These are phyloP conservation scores for Phytophthora pinifolia DNA, from an alignment of 352 stramenopile genomes.

Conservation along the genomic window DNA sequence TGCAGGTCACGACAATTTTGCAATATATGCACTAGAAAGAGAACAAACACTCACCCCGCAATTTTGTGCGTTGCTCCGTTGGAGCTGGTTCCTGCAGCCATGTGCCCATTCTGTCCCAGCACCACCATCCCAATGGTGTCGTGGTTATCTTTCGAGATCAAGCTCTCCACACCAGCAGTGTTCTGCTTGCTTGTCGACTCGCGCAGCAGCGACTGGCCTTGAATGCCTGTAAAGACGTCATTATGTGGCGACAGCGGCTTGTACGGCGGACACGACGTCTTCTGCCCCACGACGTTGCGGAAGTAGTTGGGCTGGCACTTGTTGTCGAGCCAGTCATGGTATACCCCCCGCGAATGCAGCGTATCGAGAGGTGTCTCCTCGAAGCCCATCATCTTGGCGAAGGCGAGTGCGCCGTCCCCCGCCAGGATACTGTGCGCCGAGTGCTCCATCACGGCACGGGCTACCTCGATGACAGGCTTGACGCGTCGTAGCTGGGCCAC, in stretches of 20 bases:
- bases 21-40: slow-evolving; percentile 2
- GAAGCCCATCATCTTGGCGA: slow-evolving; percentile 92
- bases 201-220: slow-evolving; percentile 24
- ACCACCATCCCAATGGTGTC: slow-evolving; percentile 92
- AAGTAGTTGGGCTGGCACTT: slow-evolving; percentile 92
- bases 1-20: not conserved
- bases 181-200: slow-evolving; percentile 18
- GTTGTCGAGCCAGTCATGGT: slow-evolving; percentile 54
- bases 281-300: slow-evolving; percentile 67
- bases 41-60: slow-evolving; percentile 45
- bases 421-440: slow-evolving; percentile 87
- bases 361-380: slow-evolving; percentile 73
- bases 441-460: slow-evolving; percentile 87
- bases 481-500: slow-evolving; percentile 80
- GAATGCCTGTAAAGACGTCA: slow-evolving; percentile 24
- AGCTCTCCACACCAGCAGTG: slow-evolving; percentile 16
- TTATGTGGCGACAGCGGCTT: slow-evolving; percentile 31
- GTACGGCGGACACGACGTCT: slow-evolving; percentile 82
- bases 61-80: slow-evolving; percentile 92
- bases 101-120: slow-evolving; percentile 55
- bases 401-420: slow-evolving; percentile 80
- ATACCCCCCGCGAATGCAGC: slow-evolving; percentile 49
- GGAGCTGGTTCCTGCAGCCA: slow-evolving; percentile 86
- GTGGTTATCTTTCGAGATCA: slow-evolving; percentile 75
- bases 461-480: slow-evolving; percentile 83